A percentile compares a stretch with the other conserved stretches of the same genome.
phyloP scores from a whole-genome alignment of 306 rosid species.

The Pachyrhizus erosus region DNA sequence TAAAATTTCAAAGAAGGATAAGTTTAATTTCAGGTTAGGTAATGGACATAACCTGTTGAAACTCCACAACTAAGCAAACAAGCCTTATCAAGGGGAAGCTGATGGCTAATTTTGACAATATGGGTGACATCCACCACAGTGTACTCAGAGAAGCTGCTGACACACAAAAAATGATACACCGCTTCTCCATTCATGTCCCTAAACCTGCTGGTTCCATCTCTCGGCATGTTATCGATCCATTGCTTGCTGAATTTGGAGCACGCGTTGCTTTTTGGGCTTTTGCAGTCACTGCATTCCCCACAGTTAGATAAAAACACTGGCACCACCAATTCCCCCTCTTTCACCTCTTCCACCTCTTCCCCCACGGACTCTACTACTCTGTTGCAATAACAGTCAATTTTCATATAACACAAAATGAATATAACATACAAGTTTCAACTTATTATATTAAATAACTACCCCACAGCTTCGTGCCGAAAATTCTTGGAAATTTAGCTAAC shows the following conservation, averaged over 20 bases:
- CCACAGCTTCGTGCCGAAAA: constrained; percentile 77
- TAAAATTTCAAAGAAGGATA: too few species aligned
- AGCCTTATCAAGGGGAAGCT: constrained; percentile 59
- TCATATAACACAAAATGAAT: not conserved
- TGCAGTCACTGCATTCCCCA: constrained; percentile 66
- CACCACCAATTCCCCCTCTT: constrained; percentile 62
- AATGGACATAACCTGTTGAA: constrained; percentile 73
- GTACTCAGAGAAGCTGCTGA: constrained; percentile 72
- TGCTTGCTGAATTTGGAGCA: constrained; percentile 42
- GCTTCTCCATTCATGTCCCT: constrained; percentile 58
- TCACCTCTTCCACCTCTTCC: constrained; percentile 63
- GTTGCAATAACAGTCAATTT: not conserved
- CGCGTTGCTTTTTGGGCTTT: constrained; percentile 54
- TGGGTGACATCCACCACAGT: constrained; percentile 64
- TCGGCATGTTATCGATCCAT: constrained; percentile 40
- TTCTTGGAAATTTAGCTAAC: constrained; percentile 35
- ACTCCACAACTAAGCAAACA: constrained; percentile 73
- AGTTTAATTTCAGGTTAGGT: too few species aligned
- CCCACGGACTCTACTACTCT: constrained; percentile 73
- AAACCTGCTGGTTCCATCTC: constrained; percentile 68
- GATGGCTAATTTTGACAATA: constrained; percentile 55
- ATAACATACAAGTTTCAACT: not conserved
- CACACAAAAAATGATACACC: constrained; percentile 53
- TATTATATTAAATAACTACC: constrained; percentile 47
- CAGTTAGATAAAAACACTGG: constrained; percentile 66